Percentiles rank a stretch among this genome's conserved stretches.
Conservation (phyloP, 306 rosid genomes). For the Pterocarpus macrocarpus region DNA sequence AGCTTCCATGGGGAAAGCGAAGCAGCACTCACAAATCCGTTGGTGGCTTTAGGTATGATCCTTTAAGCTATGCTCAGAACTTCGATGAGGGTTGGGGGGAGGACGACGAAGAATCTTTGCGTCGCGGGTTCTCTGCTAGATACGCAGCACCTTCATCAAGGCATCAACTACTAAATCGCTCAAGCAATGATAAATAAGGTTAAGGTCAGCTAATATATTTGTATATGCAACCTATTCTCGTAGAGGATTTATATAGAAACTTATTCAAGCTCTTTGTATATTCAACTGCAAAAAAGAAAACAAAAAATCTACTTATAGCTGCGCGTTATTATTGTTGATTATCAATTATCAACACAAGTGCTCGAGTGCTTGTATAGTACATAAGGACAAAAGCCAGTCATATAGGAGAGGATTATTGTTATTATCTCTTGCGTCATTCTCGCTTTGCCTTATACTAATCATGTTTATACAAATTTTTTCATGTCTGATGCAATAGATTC, state of each 20-base stretch:
- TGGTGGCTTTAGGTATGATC: constrained; percentile 70
- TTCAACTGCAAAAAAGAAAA: not conserved
- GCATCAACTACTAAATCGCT: constrained; percentile 41
- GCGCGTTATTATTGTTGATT: not conserved
- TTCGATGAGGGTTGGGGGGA: constrained; percentile 77
- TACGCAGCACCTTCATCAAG: constrained; percentile 58
- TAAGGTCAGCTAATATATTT: constrained; percentile 31
- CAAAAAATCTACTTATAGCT: not conserved
- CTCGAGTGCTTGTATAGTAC: not conserved
- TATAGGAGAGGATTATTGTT: not conserved
- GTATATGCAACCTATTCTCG: not conserved
- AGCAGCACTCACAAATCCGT: constrained; percentile 31
- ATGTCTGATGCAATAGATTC: not conserved
- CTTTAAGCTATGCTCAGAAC: constrained; percentile 83
- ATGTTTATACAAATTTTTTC: not conserved
- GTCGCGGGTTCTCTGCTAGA: constrained; percentile 76
- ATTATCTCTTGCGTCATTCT: not conserved
- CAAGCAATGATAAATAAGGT: constrained; percentile 36
- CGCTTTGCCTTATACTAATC: not conserved
- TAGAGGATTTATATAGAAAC: not conserved
- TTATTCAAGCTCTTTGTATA: not conserved
- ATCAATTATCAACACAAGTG: not conserved
- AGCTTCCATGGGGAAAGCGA: constrained; percentile 67
- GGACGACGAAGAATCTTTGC: constrained; percentile 53
- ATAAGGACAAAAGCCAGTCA: not conserved